Evolutionary conservation across 371 early-diverging fungal genomes (phyloP).

Genomic region (Rhizopus microsporus): DNA sequence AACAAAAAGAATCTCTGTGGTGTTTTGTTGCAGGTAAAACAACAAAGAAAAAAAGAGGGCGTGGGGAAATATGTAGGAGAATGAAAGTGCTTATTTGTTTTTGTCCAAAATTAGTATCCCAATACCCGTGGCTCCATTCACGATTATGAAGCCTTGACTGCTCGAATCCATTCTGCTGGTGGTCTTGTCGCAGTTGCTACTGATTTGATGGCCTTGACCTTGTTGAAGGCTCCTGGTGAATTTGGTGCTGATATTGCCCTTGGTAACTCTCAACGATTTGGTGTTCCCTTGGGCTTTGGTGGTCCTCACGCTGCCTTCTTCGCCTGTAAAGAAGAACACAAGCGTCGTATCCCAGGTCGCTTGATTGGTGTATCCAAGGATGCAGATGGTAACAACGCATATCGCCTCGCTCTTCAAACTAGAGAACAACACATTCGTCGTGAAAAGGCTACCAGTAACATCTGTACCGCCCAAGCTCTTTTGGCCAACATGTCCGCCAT

Average conservation of each 20-base stretch:
- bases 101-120: slow-evolving; percentile 74
- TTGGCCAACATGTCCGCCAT: slow-evolving; percentile 93
- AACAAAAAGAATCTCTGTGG: slow-evolving; percentile 82
- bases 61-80: slow-evolving; percentile 7
- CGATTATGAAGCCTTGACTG: slow-evolving; percentile 78
- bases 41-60: not conserved
- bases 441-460: slow-evolving; percentile 98
- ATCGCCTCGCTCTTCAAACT: slow-evolving; percentile 94
- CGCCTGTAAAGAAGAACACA: slow-evolving; percentile 88
- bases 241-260: slow-evolving; percentile 96
- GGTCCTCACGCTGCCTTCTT: slow-evolving; percentile 99
- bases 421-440: slow-evolving; percentile 98
- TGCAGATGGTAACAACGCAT: slow-evolving; percentile 83
- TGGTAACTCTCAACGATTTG: slow-evolving; percentile 96
- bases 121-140: slow-evolving; percentile 83
- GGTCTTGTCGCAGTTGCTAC: slow-evolving; percentile 91
- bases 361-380: slow-evolving; percentile 96
- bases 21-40: slow-evolving; percentile 81
- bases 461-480: slow-evolving; percentile 96
- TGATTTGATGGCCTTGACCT: slow-evolving; percentile 90
- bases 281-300: slow-evolving; percentile 97
- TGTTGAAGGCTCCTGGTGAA: slow-evolving; percentile 92
- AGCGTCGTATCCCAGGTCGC: slow-evolving; percentile 95
- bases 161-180: slow-evolving; percentile 77
- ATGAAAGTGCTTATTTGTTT: slow-evolving; percentile 4